phyloP scores from a whole-genome alignment of 1,284 basidiomycete species.

The Prillingera fragicola region DNA sequence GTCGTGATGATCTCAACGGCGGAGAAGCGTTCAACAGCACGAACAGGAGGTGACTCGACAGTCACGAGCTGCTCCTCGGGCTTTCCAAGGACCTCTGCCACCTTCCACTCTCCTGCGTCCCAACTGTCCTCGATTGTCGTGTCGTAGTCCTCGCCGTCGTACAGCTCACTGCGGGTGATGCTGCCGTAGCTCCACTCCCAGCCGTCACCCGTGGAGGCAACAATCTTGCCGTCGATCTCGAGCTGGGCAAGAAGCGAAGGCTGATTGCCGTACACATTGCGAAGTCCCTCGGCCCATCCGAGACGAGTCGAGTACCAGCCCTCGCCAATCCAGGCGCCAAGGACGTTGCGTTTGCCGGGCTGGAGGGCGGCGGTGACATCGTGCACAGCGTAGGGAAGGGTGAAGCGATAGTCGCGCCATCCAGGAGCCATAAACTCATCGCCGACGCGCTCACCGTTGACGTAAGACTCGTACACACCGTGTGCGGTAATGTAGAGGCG shows the following conservation, averaged over 20 bases:
- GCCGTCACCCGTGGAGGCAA: slow-evolving; percentile 1
- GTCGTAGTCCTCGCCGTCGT: slow-evolving; percentile 21
- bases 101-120: too few species aligned
- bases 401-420: slow-evolving; percentile 24
- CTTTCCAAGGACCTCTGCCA: neutral
- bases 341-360: slow-evolving; percentile 10
- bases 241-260: slow-evolving; percentile 15
- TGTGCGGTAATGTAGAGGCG: slow-evolving; percentile 27
- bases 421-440: slow-evolving; percentile 25
- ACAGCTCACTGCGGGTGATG: slow-evolving; percentile 14
- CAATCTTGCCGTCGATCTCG: slow-evolving; percentile 14
- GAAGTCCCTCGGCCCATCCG: slow-evolving; percentile 9
- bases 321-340: slow-evolving; percentile 21
- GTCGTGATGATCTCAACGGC: slow-evolving; percentile 12
- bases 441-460: slow-evolving; percentile 26
- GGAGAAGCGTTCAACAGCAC: slow-evolving; percentile 1
- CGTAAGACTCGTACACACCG: slow-evolving; percentile 23
- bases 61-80: slow-evolving; percentile 8
- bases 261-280: slow-evolving; percentile 17
- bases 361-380: slow-evolving; percentile 16
- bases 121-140: too few species aligned
- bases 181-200: slow-evolving; percentile 23
- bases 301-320: slow-evolving; percentile 22
- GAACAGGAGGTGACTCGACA: slow-evolving; percentile 17
- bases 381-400: slow-evolving; percentile 21